A percentile compares a stretch with the other conserved stretches of the same genome.
Evolutionary conservation across 352 stramenopile species (phyloP).

Genomic region (Phytophthora pseudosyringae): DNA sequence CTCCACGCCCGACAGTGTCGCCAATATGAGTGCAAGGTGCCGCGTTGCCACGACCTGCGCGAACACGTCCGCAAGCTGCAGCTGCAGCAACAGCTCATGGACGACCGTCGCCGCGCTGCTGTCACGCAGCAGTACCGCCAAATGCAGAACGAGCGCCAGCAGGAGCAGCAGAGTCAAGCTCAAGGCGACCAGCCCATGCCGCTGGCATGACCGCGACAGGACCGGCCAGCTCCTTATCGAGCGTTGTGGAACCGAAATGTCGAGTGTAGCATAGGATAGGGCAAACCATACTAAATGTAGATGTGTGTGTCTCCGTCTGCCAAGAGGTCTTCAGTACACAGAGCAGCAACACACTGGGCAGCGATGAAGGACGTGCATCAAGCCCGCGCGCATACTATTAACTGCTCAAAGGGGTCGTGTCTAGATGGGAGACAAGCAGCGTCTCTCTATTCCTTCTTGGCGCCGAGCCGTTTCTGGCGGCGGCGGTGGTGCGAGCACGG

Average conservation of each 20-base stretch:
- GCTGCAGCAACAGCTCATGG: conserved; percentile 98
- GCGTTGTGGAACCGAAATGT: conserved; percentile 25
- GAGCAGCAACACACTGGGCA: neutral
- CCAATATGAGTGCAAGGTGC: conserved; percentile 93
- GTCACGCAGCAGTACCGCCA: conserved; percentile 90
- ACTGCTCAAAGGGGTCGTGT: conserved; percentile 20
- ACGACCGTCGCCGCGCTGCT: conserved; percentile 93
- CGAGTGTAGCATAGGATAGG: conserved; percentile 53
- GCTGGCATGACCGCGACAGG: conserved; percentile 35
- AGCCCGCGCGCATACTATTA: conserved; percentile 25
- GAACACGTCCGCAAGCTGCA: conserved; percentile 96
- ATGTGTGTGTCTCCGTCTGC: conserved; percentile 32
- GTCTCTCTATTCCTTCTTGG: conserved; percentile 38
- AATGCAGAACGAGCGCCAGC: conserved; percentile 67
- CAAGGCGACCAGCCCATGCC: conserved; percentile 49
- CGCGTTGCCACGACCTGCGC: conserved; percentile 95
- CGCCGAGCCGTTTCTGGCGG: conserved; percentile 80
- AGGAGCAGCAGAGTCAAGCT: conserved; percentile 39
- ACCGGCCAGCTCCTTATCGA: conserved; percentile 17
- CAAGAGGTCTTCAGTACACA: neutral
- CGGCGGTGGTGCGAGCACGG: conserved; percentile 83
- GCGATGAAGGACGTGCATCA: conserved; percentile 19
- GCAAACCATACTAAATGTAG: conserved; percentile 42
- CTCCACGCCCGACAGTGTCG: conserved; percentile 97
- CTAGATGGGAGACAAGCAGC: conserved; percentile 15